Conservation (phyloP, 768 basidiomycete genomes). For the Leucocoprinus leucothites region DNA sequence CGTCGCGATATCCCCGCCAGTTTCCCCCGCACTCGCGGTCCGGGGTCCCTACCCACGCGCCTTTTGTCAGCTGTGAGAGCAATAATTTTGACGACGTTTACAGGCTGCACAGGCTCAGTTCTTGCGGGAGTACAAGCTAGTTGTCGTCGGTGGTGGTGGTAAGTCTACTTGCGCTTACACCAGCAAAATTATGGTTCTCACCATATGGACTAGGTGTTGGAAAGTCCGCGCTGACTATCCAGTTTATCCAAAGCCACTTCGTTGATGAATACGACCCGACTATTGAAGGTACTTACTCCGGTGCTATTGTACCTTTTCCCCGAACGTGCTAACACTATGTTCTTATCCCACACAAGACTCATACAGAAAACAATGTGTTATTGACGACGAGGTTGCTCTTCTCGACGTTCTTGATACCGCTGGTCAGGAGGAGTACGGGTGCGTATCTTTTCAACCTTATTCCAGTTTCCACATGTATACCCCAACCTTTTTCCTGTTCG, state of each 20-base stretch:
- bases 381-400: slow-evolving; percentile 98
- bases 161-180: slow-evolving; percentile 2
- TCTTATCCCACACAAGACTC: slow-evolving; percentile 57
- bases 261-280: slow-evolving; percentile 95
- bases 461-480: not conserved
- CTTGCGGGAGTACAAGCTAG: slow-evolving; percentile 96
- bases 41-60: slow-evolving; percentile 4
- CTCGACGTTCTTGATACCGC: slow-evolving; percentile 97
- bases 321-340: not conserved
- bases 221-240: slow-evolving; percentile 92
- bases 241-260: slow-evolving; percentile 95
- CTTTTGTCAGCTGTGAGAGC: not conserved
- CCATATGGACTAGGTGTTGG: slow-evolving; percentile 35
- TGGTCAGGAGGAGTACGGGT: slow-evolving; percentile 98
- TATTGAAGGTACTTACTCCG: slow-evolving; percentile 65
- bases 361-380: slow-evolving; percentile 94
- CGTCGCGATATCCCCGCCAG: not conserved
- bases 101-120: slow-evolving; percentile 65
- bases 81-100: slow-evolving; percentile 13
- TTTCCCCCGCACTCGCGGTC: not conserved
- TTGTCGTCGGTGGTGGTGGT: slow-evolving; percentile 98
- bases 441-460: slow-evolving; percentile 25
- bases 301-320: slow-evolving; percentile 15
- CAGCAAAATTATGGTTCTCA: not conserved
- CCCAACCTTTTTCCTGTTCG: not conserved